Evolutionary conservation across 2,329 filamentous ascomycete species (phyloP).

Genomic region (Chaetomiaceae sp.): DNA sequence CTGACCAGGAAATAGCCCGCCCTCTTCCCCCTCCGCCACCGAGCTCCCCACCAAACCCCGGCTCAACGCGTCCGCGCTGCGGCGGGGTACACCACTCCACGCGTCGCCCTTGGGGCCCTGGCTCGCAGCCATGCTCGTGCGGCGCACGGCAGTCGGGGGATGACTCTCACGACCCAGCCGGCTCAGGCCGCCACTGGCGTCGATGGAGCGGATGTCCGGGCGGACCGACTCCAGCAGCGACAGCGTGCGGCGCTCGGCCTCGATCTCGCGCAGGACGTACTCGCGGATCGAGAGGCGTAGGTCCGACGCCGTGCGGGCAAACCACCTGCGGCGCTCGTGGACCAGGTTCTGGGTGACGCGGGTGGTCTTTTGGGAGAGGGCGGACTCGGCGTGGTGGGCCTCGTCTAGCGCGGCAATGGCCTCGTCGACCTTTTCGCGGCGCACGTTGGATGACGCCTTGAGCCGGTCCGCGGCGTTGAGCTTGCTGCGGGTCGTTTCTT

Average conservation of each 20-base stretch:
- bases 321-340: constrained; percentile 87
- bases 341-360: constrained; percentile 86
- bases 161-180: constrained; percentile 85
- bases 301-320: constrained; percentile 78
- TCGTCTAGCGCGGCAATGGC: constrained; percentile 90
- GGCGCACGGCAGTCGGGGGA: constrained; percentile 56
- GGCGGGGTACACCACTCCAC: constrained; percentile 89
- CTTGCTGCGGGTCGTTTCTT: constrained; percentile 77
- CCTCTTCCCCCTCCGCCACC: constrained; percentile 59
- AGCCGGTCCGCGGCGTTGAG: constrained; percentile 82
- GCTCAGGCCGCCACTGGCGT: constrained; percentile 83
- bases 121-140: constrained; percentile 74
- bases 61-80: constrained; percentile 66
- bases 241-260: constrained; percentile 86
- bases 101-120: constrained; percentile 98
- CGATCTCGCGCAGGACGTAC: constrained; percentile 90
- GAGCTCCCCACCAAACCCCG: constrained; percentile 47
- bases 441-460: constrained; percentile 80
- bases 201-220: constrained; percentile 88
- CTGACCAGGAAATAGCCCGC: constrained; percentile 25
- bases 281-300: constrained; percentile 80
- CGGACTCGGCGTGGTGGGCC: constrained; percentile 73
- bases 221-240: constrained; percentile 91
- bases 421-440: constrained; percentile 94
- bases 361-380: constrained; percentile 79